Percentiles rank a stretch among this genome's conserved stretches.
These are phyloP conservation scores for Mrakia frigida DNA, from an alignment of 768 basidiomycete genomes.

Conservation along the genomic window DNA sequence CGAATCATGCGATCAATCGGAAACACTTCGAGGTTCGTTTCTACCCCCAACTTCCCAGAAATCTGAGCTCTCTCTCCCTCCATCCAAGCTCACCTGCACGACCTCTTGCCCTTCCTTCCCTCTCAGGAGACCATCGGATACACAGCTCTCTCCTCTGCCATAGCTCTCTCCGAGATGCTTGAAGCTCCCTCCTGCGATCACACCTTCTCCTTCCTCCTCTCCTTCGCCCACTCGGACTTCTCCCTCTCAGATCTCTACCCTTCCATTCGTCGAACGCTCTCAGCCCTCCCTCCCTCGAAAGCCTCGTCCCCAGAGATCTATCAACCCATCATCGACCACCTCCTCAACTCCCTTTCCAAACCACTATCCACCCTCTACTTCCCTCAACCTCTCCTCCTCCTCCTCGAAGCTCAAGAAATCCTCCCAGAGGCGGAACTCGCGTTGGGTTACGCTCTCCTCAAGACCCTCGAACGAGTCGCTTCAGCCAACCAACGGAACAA, in stretches of 20 bases:
- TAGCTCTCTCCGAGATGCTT: constrained; percentile 51
- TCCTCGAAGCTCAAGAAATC: constrained; percentile 26
- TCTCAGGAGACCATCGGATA: constrained; percentile 60
- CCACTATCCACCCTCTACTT: constrained; percentile 8
- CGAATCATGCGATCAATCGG: not conserved
- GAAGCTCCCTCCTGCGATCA: constrained; percentile 52
- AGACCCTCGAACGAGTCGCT: constrained; percentile 22
- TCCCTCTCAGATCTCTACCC: constrained; percentile 56
- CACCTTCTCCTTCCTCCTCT: constrained; percentile 62
- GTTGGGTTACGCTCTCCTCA: constrained; percentile 21
- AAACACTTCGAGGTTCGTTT: constrained; percentile 22
- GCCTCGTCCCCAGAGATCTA: not conserved
- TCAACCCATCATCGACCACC: constrained; percentile 15
- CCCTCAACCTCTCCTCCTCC: constrained; percentile 22
- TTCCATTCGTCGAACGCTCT: constrained; percentile 40
- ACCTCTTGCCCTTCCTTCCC: not conserved
- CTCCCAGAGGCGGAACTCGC: constrained; percentile 2
- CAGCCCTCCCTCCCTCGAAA: not conserved
- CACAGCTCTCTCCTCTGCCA: constrained; percentile 57
- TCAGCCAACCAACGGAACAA: constrained; percentile 19
- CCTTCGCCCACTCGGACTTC: constrained; percentile 63
- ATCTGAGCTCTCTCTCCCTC: constrained; percentile 53
- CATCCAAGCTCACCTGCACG: constrained; percentile 52
- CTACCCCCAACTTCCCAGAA: constrained; percentile 26
- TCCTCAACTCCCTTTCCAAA: not conserved